Evolutionary conservation across 2,329 filamentous ascomycete species (phyloP), one percentile per base, ranked within the genome.

Genomic region (Ascosphaera acerosa): DNA sequence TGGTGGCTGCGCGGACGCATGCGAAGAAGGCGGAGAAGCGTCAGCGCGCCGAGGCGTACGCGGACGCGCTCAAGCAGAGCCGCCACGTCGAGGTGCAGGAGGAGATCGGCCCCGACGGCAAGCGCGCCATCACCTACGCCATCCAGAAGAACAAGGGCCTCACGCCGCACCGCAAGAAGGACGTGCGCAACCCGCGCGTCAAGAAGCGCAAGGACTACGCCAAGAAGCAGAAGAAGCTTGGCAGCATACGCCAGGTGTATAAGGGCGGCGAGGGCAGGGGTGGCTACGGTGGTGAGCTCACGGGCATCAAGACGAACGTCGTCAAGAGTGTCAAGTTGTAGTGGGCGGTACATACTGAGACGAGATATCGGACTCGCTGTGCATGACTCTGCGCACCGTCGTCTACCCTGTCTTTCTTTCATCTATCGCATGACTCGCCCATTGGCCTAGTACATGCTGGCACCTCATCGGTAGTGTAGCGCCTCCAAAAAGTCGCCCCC

Each of bases 121-220:
- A 92, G 58, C 64, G 89, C 36, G 78, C 80, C 52, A 90, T 97
- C 49, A 77, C 70, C 12, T 94, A 92, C 54, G 67, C 72, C 41
- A 97, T 97, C 46, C 69, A 82, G 57, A 92, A 94, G 68, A 97
- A 97, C 57, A 92, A 92, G 64, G 87, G 87, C 18, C 58, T 97
- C 38, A 72, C 78, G 35, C 80, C 82, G 29, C 74, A 76, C 53
- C 64, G 84, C 39, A 89, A 76, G 64, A 94, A 97, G 69, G 82
- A 90, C 43, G 75, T 81, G 35, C 64, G 84, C 38, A 97, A 97
- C 57, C 82, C 87, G 20, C 64, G 87, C 50, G 84, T 94, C 40
- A 97, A 94, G 74, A 94, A 92, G 74, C 70, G 80, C 54, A 80
- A 80, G 69, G 81, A 80, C 68, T 97, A 70, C 51, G 81, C 89